Evolutionary conservation across 1,284 basidiomycete genomes (phyloP), one percentile per base, ranked within the genome.

Genomic region (Cryptococcus amylolentus): DNA sequence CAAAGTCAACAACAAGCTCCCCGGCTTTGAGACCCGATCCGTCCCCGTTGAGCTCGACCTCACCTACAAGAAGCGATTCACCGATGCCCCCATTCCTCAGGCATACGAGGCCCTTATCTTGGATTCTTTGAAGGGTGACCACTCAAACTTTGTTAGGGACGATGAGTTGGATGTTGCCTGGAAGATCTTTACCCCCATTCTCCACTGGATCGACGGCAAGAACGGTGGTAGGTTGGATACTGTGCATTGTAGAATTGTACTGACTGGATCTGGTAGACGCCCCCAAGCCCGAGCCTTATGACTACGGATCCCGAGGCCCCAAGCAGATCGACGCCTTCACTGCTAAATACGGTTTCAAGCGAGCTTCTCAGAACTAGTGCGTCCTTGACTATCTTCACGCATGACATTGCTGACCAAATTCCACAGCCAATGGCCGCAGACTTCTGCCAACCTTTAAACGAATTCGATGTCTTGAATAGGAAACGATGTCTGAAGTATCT

Each of bases 121-220:
- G 60, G 91, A 95, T 70, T 89, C 89, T 7, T 82, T 95, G 73
- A 89, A 87, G 68, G 79, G 80, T 42, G 79, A 81, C 64, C 79
- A 79, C 68, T 78, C 76, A 42, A 79, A 81, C 76, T 96, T 96
- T 80, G 93, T 97, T 49, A 86, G 93, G 64, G 85, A 96, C 75
- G 93, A 97, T 76, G 93, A 96, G 78, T 81, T 96, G 66, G 92
- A 96, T 70, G 86, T 88, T 55, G 92, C 93, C 12, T 97, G 93
- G 93, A 94, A 93, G 89, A 94, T 95, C 77, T 95, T 94, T 80
- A 95, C 91, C 18, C 91, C 91, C 16, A 89, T 94, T 72, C 78
- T 95, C 61, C 91, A 94, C 80, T 93, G 89, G 90, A 94, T 94
- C 76, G 91, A 94, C 20, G 89, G 89, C 31, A 81, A 80, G 72